Base-by-base conservation (phyloP, 805 yeast genomes). In the Yamadazyma takamatsuzukensis region DNA sequence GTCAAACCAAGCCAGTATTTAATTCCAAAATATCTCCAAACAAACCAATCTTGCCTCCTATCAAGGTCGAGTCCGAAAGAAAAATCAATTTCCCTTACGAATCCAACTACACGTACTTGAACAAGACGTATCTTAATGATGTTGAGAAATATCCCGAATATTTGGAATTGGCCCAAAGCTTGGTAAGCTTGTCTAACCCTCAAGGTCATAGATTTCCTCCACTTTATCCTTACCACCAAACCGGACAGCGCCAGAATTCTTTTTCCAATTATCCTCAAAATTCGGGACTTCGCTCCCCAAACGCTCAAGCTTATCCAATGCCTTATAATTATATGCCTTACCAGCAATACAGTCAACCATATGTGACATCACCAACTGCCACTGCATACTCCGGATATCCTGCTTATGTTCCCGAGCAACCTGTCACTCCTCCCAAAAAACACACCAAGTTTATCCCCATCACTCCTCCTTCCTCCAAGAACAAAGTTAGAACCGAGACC, bases 81-180 rank as follows among this genome's bases (percentile, higher is more conserved):
- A 64, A 64, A 40, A 60, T 65, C 36, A 68, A 72, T 47, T 74
- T 71, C 46, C 80, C 80, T 4, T 74, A 68, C 50, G 73, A 72
- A 42, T 67, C 70, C 16, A 72, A 73, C 44, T 72, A 73, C 47
- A 66, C 74, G 12, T 72, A 72, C 45, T 66, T 72, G 48, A 59
- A 63, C 35, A 48, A 63, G 31, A 72, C 77, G 2, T 73, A 72
- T 43, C 51, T 72, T 47, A 61, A 58, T 25, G 78, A 74, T 47
- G 69, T 72, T 28, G 69, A 69, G 33, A 49, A 54, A 39, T 70
- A 70, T 40, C 74, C 75, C 5, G 71, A 68, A 37, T 64, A 70
- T 37, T 56, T 74, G 37, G 72, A 69, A 39, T 56, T 70, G 39
- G 74, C 75, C 17, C 68, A 61, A 34, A 55, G 64, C 5, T 54